phyloP scores from a whole-genome alignment of 306 rosid species.

The Prunus persica region Prunus_persica_NCBIv2 NC_034013.1:5024501-5025000 shows the following conservation, averaged over 20 bases:
- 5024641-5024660: slow-evolving; percentile 75
- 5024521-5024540: slow-evolving; percentile 57
- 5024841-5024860: too few species aligned
- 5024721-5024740: background rate
- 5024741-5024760: background rate
- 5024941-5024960: background rate
- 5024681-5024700: background rate
- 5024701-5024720: slow-evolving; percentile 10
- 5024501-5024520: slow-evolving; percentile 76
- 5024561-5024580: slow-evolving; percentile 67
- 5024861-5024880: too few species aligned
- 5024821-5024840: too few species aligned
- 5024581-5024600: slow-evolving; percentile 68
- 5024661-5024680: slow-evolving; percentile 62
- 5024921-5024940: background rate
- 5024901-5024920: too few species aligned
- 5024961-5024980: slow-evolving; percentile 86
- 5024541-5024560: slow-evolving; percentile 87
- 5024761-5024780: background rate
- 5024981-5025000: slow-evolving; percentile 86
- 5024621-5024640: slow-evolving; percentile 82
- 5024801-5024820: too few species aligned
- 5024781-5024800: background rate
- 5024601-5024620: slow-evolving; percentile 73
- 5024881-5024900: too few species aligned